Evolutionary conservation across 192 early-diverging fungal species (phyloP), one percentile per base, ranked within the genome.

Genomic region (Podila minutissima): DNA sequence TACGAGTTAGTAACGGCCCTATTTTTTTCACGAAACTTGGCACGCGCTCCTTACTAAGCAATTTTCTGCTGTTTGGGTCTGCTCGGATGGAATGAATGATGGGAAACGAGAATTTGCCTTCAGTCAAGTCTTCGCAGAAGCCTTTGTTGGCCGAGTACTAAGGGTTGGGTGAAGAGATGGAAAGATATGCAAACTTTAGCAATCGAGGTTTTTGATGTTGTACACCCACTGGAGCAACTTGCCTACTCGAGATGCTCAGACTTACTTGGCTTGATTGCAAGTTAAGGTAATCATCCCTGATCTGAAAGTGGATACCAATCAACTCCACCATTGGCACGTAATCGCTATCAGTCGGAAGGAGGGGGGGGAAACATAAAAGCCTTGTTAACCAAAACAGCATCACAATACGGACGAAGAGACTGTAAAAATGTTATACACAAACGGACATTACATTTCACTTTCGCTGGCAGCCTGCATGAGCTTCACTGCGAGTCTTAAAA

Each of bases 101-200:
- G 19, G 95, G 94, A 83, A 94, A 99, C 15, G 96, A 97, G 82
- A 98, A 99, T 87, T 99, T 99, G 78, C 98, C 98, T 86, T 99
- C 98, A 0, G 96, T 97, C 55, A 99, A 83, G 75, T 99, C 98
- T 85, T 99, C 98, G 72, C 97, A 97, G 79, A 94, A 99, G 29
- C 98, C 98, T 83, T 99, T 99, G 82, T 95, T 96, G 61, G 95
- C 92, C 8, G 92, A 86, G 74, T 97, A 99, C 89, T 95, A 74
- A 20, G 9, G 38, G 9, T 41, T 41, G 8, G 22, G 31, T 49
- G 63, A 24, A 58, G n/a, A 55, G 55, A 15, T 12, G 13, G 12
- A 41, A 41, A 41, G 24, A 48, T 17, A 41, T 9, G 2, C 38
- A 10, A 10, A 41, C 10, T 11, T 41, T 0, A 41, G 38, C 0